These are phyloP conservation scores for Cyberlindnera veronae DNA, from an alignment of 805 yeast genomes.

Conservation along the genomic window DNA sequence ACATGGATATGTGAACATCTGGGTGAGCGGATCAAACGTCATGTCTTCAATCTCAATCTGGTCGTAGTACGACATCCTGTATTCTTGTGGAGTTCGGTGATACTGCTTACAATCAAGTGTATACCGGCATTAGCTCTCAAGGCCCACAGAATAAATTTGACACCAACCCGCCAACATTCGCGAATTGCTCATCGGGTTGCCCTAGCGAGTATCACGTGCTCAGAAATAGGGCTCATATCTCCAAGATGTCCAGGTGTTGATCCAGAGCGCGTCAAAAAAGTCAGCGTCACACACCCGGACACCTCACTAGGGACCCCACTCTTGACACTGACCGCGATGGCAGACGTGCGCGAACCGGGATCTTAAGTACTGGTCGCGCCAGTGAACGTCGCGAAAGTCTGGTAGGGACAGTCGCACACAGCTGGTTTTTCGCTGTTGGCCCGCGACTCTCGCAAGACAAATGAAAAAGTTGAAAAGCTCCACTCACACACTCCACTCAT, in stretches of 20 bases:
- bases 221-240: neutral
- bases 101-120: too few relatives aligned
- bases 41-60: constrained; percentile 97
- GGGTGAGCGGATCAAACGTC: constrained; percentile 80
- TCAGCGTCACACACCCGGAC: constrained; percentile 11
- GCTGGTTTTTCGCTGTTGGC: constrained; percentile 4
- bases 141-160: too few relatives aligned
- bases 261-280: neutral
- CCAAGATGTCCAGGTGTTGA: constrained; percentile 4
- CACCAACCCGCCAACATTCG: constrained; percentile 2
- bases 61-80: constrained; percentile 59
- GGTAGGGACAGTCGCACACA: constrained; percentile 13
- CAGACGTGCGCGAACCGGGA: constrained; percentile 9
- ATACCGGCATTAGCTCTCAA: too few relatives aligned
- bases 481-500: constrained; percentile 7
- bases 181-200: neutral
- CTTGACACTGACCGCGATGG: constrained; percentile 4
- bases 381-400: neutral
- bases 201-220: constrained; percentile 3
- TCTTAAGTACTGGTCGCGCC: constrained; percentile 5
- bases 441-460: constrained; percentile 12
- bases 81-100: too few relatives aligned
- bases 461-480: constrained; percentile 20
- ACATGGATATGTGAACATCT: constrained; percentile 89
- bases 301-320: constrained; percentile 9